Evolutionary conservation across 139 green algal genomes (phyloP).

Genomic region (Dunaliella primolecta): DNA sequence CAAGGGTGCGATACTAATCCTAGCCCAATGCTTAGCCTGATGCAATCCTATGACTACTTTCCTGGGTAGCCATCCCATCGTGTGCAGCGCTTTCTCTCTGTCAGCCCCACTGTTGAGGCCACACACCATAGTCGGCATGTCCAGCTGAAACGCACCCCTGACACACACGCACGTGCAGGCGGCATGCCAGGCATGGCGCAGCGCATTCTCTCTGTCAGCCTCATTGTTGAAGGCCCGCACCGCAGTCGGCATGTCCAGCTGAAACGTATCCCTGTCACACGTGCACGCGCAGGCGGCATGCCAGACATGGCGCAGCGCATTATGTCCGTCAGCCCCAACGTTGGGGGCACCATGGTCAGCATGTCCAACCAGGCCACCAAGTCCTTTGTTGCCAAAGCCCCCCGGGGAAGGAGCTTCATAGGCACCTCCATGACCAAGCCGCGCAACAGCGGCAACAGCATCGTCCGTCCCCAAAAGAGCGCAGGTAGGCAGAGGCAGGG

Average conservation of each 20-base stretch:
- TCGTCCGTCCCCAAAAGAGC: background rate
- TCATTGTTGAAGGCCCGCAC: no score
- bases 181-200: background rate
- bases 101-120: no score
- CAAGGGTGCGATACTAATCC: background rate
- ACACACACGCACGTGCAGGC: background rate
- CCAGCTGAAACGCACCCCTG: no score
- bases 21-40: no score
- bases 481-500: no score
- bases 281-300: background rate
- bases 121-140: no score
- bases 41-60: no score
- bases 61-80: no score
- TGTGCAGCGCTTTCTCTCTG: no score
- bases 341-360: background rate
- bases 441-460: background rate
- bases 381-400: background rate
- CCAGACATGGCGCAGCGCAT: slow-evolving; percentile 6
- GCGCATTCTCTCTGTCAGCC: no score
- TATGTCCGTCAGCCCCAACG: background rate
- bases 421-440: background rate
- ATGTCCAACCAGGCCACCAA: slow-evolving; percentile 5
- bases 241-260: no score
- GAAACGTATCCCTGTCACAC: no score
- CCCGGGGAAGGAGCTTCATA: background rate